A percentile compares a stretch with the other conserved stretches of the same genome.
phyloP scores from a whole-genome alignment of 2,329 filamentous ascomycete species.

The Trichoderma polysporum region DNA sequence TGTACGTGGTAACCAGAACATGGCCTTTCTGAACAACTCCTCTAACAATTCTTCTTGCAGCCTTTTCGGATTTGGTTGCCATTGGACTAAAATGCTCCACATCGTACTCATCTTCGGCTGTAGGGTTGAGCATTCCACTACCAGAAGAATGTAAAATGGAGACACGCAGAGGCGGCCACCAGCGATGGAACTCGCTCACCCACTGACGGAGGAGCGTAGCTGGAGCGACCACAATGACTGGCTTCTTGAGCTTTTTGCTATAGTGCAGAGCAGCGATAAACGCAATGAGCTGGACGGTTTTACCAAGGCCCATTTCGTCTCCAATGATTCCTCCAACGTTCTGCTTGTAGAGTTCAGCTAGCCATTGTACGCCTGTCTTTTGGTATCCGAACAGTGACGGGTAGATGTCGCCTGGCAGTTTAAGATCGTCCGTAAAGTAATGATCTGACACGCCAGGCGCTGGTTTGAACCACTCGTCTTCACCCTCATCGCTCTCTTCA shows the following conservation, averaged over 20 bases:
- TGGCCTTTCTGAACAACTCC: constrained; percentile 82
- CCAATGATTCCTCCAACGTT: constrained; percentile 91
- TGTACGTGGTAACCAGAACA: constrained; percentile 92
- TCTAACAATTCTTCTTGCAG: constrained; percentile 78
- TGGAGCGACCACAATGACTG: constrained; percentile 87
- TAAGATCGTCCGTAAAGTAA: constrained; percentile 70
- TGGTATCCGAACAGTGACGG: constrained; percentile 95
- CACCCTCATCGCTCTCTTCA: constrained; percentile 45
- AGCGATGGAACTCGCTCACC: constrained; percentile 97
- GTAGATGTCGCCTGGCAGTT: constrained; percentile 87
- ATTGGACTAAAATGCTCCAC: constrained; percentile 44
- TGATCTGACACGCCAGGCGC: constrained; percentile 81
- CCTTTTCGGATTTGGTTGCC: constrained; percentile 44
- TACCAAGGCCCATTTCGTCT: constrained; percentile 98
- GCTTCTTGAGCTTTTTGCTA: constrained; percentile 78
- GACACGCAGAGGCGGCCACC: constrained; percentile 98
- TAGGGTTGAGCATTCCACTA: constrained; percentile 91
- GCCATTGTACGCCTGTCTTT: constrained; percentile 94
- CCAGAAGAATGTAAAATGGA: constrained; percentile 94
- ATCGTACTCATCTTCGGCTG: constrained; percentile 55
- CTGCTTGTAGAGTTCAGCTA: constrained; percentile 87
- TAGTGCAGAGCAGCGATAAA: constrained; percentile 91
- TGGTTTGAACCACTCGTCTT: constrained; percentile 76
- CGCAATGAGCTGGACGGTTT: constrained; percentile 72
- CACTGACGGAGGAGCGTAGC: constrained; percentile 95